Conservation (phyloP, 108 stramenopile genomes). For the Pseudonitzschia multiseries region DNA sequence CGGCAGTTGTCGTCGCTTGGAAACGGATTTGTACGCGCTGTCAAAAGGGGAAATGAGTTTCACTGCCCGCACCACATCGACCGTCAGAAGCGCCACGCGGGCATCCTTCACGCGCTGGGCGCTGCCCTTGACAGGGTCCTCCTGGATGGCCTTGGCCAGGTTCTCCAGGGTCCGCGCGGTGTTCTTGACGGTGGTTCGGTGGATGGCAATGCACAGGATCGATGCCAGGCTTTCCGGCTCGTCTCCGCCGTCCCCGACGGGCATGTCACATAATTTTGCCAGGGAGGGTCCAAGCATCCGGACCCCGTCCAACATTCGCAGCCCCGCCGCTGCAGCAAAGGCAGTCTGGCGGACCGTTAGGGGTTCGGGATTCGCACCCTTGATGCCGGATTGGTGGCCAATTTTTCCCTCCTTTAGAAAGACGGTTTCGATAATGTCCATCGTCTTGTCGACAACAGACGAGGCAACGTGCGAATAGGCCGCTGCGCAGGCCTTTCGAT, state of each 20-base stretch:
- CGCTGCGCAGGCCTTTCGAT: conserved; percentile 62
- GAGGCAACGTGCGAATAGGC: conserved; percentile 73
- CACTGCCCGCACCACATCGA: conserved; percentile 80
- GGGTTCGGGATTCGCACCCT: conserved; percentile 13
- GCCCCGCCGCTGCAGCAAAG: conserved; percentile 78
- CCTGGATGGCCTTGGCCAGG: conserved; percentile 80
- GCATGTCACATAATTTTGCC: conserved; percentile 81
- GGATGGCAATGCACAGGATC: conserved; percentile 81
- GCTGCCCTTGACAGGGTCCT: conserved; percentile 69
- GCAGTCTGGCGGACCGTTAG: conserved; percentile 65
- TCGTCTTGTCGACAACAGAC: conserved; percentile 69
- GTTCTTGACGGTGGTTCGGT: conserved; percentile 87
- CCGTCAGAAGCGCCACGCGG: conserved; percentile 65
- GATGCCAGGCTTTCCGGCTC: conserved; percentile 62
- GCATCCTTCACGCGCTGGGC: conserved; percentile 76
- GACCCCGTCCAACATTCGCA: conserved; percentile 85
- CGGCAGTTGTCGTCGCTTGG: conserved; percentile 34
- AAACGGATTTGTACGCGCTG: conserved; percentile 86
- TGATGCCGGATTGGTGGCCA: conserved; percentile 49
- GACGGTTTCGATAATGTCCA: conserved; percentile 85
- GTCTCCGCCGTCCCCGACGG: conserved; percentile 48
- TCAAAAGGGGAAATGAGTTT: conserved; percentile 75
- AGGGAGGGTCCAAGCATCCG: conserved; percentile 88
- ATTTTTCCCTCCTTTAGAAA: conserved; percentile 79
- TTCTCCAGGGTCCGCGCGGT: conserved; percentile 80